Base-by-base conservation (phyloP, 2,329 filamentous ascomycete species). In the Penicillium palitans region DNA sequence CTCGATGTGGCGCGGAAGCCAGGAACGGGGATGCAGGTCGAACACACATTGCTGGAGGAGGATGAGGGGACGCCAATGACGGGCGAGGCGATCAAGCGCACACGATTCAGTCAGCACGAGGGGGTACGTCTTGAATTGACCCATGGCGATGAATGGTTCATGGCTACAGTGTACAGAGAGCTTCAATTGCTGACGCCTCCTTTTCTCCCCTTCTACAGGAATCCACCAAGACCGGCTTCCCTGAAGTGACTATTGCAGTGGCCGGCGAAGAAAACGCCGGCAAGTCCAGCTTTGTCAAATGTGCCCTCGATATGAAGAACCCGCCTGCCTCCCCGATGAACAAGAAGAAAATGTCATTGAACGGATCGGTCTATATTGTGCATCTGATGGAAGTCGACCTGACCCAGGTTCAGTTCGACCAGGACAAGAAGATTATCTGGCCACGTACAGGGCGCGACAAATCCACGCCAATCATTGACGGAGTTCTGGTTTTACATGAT, bases 401-500 rank as follows among this genome's bases (percentile, higher is more conserved):
- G 60, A 77, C 78, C 57, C 80, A 85, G 61, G 74, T 87, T 29
- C 76, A 76, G 27, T 72, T 84, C 53, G 76, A 81, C 59, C 76
- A 78, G 37, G 76, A 81, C 56, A 76, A 79, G 55, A 77, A 62
- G 27, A 70, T 80, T 46, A 62, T 70, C 50, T 81, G 84, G 84
- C 84, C 85, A 40, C 76, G 79, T 35, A 76, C 74, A 24, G 72
- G 81, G 42, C 78, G 88, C 70, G 90, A 90, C 59, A 82, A 87
- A 62, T 84, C 87, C 61, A 82, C 90, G 59, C 90, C 91, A 50
- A 84, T 83, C 41, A 84, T 96, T 69, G 90, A 98, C 69, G 93
- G 90, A 21, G 91, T 90, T 46, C 78, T 97, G 66, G 85, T 93
- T 58, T 79, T 98, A 49, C 96, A 96, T 80, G 91, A 97, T 81